Conservation (phyloP, 805 yeast genomes). For the Suhomyces kilbournensis region DNA sequence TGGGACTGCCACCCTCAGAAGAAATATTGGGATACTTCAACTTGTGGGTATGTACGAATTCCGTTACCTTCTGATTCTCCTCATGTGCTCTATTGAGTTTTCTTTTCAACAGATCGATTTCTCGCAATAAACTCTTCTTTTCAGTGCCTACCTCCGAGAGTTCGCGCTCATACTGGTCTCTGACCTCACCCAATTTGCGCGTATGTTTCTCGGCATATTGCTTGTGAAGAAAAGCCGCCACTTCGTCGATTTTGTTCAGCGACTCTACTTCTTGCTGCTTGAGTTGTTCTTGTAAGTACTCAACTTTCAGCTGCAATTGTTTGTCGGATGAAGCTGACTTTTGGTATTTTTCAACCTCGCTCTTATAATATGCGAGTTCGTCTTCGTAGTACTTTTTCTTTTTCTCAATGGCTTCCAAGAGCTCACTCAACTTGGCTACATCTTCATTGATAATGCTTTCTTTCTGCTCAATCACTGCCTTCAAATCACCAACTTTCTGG, state of each 20-base stretch:
- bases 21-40: slow-evolving; percentile 6
- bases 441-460: slow-evolving; percentile 32
- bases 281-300: slow-evolving; percentile 21
- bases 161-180: slow-evolving; percentile 19
- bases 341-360: slow-evolving; percentile 10
- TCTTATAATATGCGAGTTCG: slow-evolving; percentile 9
- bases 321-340: slow-evolving; percentile 10
- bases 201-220: slow-evolving; percentile 79
- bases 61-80: slow-evolving; percentile 13
- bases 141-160: slow-evolving; percentile 8
- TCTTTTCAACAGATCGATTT: slow-evolving; percentile 13
- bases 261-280: slow-evolving; percentile 45
- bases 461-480: slow-evolving; percentile 18
- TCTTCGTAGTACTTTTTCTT: slow-evolving; percentile 12
- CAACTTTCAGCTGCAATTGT: slow-evolving; percentile 11
- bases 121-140: slow-evolving; percentile 10
- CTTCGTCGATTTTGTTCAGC: slow-evolving; percentile 53
- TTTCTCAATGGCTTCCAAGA: slow-evolving; percentile 20
- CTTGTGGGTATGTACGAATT: slow-evolving; percentile 12
- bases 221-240: slow-evolving; percentile 67
- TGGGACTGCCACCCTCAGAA: slow-evolving; percentile 4
- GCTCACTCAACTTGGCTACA: slow-evolving; percentile 26
- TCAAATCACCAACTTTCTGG: slow-evolving; percentile 5
- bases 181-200: slow-evolving; percentile 60
- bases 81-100: slow-evolving; percentile 13